Evolutionary conservation across 139 green algal species (phyloP), one percentile per base, ranked within the genome.

Genomic region (Tetradesmus obliquus): DNA sequence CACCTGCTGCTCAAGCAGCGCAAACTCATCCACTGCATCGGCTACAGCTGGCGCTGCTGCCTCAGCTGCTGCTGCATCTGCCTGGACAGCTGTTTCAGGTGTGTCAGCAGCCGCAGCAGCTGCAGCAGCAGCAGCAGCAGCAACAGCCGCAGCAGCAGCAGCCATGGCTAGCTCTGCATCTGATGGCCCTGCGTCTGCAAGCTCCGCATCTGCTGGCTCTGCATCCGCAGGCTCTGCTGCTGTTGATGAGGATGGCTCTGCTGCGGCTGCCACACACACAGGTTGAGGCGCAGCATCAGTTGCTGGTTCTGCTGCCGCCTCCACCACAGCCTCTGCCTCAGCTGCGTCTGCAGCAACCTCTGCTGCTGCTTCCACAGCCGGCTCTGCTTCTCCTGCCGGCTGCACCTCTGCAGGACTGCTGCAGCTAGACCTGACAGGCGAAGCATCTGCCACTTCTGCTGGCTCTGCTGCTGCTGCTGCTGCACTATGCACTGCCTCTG

Each of bases 1-100:
- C 74, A 54, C n/a, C 74, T 82, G 74, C n/a, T 82, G 74, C n/a
- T 82, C 74, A 13, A 82, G 74, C 74, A 54, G 74, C 66, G 17
- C 66, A 76, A 76, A 76, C 2, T 76, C 74, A 5, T 51, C 74
- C 13, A 53, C 74, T 82, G 20, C n/a, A 55, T 82, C 74, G n/a
- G 13, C 7, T 9, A 82, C 74, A 53, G 22, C n/a, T 54, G n/a
- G 4, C 53, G 17, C 55, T 45, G 19, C 55, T 45, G 54, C 53
- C 54, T 32, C 82, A 51, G 17, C 17, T 69, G 81, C 17, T 19
- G 32, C 81, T 69, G 81, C 81, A 45, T 13, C 51, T 32, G 82
- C 5, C 54, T 57, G 15, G 17, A 72, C 82, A 87, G 82, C 82
- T 51, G 53, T 19, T 45, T 53, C 53, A 45, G 53, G 2, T 81